Conservation (phyloP, 1,139 yeast genomes). For the Yamadazyma spencermartinsiae region DNA sequence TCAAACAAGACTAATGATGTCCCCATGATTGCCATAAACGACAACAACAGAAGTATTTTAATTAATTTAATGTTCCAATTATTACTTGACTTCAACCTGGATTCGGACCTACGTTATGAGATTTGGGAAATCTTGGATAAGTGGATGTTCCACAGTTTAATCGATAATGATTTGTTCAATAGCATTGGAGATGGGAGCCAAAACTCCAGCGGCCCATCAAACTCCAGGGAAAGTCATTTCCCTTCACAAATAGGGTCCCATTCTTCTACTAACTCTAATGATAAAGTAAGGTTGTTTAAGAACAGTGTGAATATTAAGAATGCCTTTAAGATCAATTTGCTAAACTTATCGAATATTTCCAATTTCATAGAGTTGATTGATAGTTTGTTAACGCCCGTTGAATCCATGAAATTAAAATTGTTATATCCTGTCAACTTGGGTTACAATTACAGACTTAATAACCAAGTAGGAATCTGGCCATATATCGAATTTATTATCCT, state of each 20-base stretch:
- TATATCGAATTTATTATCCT: constrained; percentile 70
- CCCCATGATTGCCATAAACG: constrained; percentile 27
- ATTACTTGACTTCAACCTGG: constrained; percentile 50
- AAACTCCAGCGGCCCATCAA: constrained; percentile 7
- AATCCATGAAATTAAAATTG: constrained; percentile 36
- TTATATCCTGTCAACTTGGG: constrained; percentile 72
- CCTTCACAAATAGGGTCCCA: constrained; percentile 3
- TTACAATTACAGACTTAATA: constrained; percentile 48
- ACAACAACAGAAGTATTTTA: constrained; percentile 38
- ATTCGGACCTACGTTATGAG: constrained; percentile 36
- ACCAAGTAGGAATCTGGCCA: constrained; percentile 70
- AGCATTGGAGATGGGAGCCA: constrained; percentile 22
- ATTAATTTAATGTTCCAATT: constrained; percentile 36
- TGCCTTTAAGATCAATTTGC: constrained; percentile 34
- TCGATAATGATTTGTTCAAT: constrained; percentile 12
- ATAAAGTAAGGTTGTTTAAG: constrained; percentile 21
- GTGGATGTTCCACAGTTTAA: constrained; percentile 60
- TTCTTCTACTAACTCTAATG: constrained; percentile 5
- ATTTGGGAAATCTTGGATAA: constrained; percentile 74
- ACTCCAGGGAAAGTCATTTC: neutral
- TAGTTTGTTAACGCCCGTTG: constrained; percentile 28
- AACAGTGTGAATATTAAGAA: constrained; percentile 31
- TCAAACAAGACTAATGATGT: constrained; percentile 23
- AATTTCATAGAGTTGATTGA: constrained; percentile 62
- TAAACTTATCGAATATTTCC: constrained; percentile 52